Percentiles rank a stretch among this genome's conserved stretches.
These are phyloP conservation scores for Podospora didyma DNA, from an alignment of 495 filamentous ascomycete species.

Conservation along the genomic window DNA sequence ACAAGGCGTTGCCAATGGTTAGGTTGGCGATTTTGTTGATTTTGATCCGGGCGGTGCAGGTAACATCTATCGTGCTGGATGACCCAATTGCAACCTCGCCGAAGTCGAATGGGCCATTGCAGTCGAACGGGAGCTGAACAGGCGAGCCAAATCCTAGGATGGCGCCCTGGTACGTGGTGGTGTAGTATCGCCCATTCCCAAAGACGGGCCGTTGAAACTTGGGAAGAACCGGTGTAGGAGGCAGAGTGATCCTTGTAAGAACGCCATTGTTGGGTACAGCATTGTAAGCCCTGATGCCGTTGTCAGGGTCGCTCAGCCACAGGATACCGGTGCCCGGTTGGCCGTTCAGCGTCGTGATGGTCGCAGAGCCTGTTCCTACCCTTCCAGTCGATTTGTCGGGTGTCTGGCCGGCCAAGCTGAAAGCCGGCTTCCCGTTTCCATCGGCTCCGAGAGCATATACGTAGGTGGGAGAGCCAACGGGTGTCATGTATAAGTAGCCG, in stretches of 20 bases:
- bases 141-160: constrained; percentile 37
- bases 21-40: constrained; percentile 29
- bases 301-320: constrained; percentile 40
- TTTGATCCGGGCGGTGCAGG: constrained; percentile 33
- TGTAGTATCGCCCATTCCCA: constrained; percentile 36
- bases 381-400: constrained; percentile 27
- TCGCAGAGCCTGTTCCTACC: constrained; percentile 36
- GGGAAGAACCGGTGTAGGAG: constrained; percentile 17
- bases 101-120: constrained; percentile 36
- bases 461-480: constrained; percentile 24
- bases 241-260: constrained; percentile 20
- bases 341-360: constrained; percentile 36
- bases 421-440: constrained; percentile 22
- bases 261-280: constrained; percentile 20
- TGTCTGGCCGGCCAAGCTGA: constrained; percentile 22
- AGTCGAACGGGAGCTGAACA: constrained; percentile 32
- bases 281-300: constrained; percentile 34
- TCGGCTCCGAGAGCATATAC: constrained; percentile 36
- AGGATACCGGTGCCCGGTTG: constrained; percentile 38
- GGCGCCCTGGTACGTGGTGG: constrained; percentile 31
- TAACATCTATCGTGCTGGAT: constrained; percentile 21
- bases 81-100: constrained; percentile 34
- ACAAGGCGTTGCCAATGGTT: constrained; percentile 24
- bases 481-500: constrained; percentile 16
- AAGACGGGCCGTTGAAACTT: constrained; percentile 39